These are phyloP conservation scores for Rehmannia glutinosa DNA, from an alignment of 257 asterid species.

Conservation along the genomic window DNA sequence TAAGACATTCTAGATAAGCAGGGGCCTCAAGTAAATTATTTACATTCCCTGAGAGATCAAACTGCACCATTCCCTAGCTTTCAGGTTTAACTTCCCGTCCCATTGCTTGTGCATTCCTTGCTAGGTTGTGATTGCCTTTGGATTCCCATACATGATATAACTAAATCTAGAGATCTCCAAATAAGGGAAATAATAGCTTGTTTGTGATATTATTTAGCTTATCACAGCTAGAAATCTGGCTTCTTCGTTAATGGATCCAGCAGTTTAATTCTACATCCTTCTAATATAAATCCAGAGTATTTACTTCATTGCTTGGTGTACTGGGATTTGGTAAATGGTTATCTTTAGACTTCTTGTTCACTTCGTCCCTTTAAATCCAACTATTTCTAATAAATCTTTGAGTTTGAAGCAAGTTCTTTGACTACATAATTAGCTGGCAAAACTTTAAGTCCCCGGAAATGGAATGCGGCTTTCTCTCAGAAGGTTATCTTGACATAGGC, in stretches of 20 bases:
- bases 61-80: slow-evolving; percentile 9
- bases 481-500: slow-evolving; percentile 82
- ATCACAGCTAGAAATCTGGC: slow-evolving; percentile 8
- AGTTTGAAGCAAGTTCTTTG: slow-evolving; percentile 15
- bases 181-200: background rate
- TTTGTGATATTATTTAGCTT: background rate
- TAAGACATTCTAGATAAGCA: background rate
- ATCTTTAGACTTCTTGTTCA: background rate
- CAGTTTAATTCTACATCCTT: background rate
- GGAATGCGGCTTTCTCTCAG: slow-evolving; percentile 82
- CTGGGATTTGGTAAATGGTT: background rate
- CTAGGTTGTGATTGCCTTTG: background rate
- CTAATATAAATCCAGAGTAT: background rate
- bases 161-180: slow-evolving; percentile 14
- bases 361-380: background rate
- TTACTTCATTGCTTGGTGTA: slow-evolving; percentile 1
- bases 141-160: background rate
- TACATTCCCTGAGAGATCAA: background rate
- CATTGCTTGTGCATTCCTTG: slow-evolving; percentile 11
- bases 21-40: background rate
- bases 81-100: background rate
- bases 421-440: slow-evolving; percentile 57
- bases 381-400: slow-evolving; percentile 1
- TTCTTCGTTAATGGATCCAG: slow-evolving; percentile 1
- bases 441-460: slow-evolving; percentile 85